phyloP scores from a whole-genome alignment of 495 filamentous ascomycete genomes.

The Penicillium maclennaniae region DNA sequence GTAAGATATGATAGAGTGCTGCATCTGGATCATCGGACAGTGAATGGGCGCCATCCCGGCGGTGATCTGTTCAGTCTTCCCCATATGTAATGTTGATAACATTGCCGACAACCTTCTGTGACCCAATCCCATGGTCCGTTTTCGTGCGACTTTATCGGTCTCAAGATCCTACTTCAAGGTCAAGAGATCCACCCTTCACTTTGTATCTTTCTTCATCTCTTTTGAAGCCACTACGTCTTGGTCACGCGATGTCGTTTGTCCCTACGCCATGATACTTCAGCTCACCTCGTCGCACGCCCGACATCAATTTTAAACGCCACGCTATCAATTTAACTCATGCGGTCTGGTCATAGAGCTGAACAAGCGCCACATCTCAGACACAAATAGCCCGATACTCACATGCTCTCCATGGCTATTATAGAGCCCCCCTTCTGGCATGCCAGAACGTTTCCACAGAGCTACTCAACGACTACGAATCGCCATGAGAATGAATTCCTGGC shows the following conservation, averaged over 20 bases:
- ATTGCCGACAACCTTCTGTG: constrained; percentile 23
- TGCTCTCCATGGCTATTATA: constrained; percentile 17
- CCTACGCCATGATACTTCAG: constrained; percentile 16
- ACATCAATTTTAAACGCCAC: neutral
- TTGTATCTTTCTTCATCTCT: constrained; percentile 2
- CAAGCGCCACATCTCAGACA: constrained; percentile 9
- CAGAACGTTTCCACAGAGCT: constrained; percentile 30
- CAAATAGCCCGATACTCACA: constrained; percentile 8
- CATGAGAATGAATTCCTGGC: constrained; percentile 35
- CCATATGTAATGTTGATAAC: constrained; percentile 38
- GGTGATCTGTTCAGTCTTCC: constrained; percentile 12
- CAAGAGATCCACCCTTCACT: constrained; percentile 28
- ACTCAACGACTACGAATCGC: constrained; percentile 32
- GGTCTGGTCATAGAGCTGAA: constrained; percentile 6
- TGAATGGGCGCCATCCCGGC: constrained; percentile 9
- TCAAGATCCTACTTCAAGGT: constrained; percentile 26
- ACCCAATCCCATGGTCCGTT: constrained; percentile 42
- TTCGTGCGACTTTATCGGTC: constrained; percentile 31
- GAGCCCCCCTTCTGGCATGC: constrained; percentile 22
- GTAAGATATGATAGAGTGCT: neutral
- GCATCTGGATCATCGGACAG: constrained; percentile 27
- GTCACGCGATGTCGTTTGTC: constrained; percentile 21
- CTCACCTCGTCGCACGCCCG: constrained; percentile 1
- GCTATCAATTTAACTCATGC: constrained; percentile 6
- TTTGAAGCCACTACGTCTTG: constrained; percentile 10